Conservation (phyloP, 495 filamentous ascomycete genomes). For the Physcia stellaris region DNA sequence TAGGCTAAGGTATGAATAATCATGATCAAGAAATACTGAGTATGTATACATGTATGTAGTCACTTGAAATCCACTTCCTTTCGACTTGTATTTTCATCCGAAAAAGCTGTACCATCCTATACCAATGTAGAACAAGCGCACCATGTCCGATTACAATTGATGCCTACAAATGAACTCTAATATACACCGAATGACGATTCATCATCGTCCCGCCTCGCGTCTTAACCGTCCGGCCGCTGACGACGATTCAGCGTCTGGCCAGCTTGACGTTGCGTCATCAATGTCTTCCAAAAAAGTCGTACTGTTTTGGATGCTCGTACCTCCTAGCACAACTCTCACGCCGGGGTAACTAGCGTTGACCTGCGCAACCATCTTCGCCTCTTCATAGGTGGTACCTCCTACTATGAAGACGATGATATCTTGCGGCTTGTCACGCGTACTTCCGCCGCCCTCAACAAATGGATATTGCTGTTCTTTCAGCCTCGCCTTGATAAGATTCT, state of each 20-base stretch:
- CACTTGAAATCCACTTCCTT: too few species aligned
- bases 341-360: constrained; percentile 86
- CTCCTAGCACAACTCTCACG: constrained; percentile 73
- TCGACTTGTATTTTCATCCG: too few species aligned
- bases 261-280: constrained; percentile 61
- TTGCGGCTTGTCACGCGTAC: constrained; percentile 86
- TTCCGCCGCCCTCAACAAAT: constrained; percentile 74
- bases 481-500: constrained; percentile 83
- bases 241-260: constrained; percentile 60
- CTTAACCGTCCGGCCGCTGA: constrained; percentile 61
- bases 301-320: constrained; percentile 76
- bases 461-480: constrained; percentile 76
- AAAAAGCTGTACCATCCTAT: too few species aligned
- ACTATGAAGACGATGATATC: constrained; percentile 91
- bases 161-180: too few species aligned
- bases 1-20: too few species aligned
- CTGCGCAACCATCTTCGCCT: constrained; percentile 84
- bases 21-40: too few species aligned
- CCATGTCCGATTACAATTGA: too few species aligned
- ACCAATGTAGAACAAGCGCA: too few species aligned
- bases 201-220: constrained; percentile 43
- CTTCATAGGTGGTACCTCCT: constrained; percentile 88
- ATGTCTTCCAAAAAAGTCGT: constrained; percentile 77
- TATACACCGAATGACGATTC: too few species aligned
- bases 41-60: too few species aligned